Evolutionary conservation across 345 rosid genomes (phyloP), one percentile per base, ranked within the genome.

Genomic region (Citrus reticulata): DNA sequence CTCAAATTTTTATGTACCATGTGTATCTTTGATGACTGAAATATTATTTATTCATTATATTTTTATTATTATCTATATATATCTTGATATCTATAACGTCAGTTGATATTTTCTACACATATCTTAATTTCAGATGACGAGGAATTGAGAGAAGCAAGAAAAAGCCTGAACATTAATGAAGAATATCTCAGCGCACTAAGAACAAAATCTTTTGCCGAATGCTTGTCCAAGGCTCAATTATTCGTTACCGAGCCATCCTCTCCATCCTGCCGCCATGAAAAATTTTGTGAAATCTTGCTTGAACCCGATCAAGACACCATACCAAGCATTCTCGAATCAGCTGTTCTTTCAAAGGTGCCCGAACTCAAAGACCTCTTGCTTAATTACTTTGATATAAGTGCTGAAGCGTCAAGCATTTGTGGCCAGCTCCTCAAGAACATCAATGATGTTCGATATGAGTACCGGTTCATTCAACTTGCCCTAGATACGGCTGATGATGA

Each of bases 351-450:
- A 3, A 78, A 74, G 37, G 29, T 59, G 9, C 86, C 87, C 17
- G 79, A 86, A 22, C 85, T 86, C 40, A 86, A 83, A 73, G 49
- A 2, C 74, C 80, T 84, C 3, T 54, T 86, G 55, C 75, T 79
- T 17, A 69, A 79, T 74, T 88, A 84, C 82, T 88, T 86, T 25
- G 85, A 88, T 32, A 57, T 81, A 35, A 86, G 83, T 54, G 88
- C 89, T 0, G 89, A 84, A 51, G 89, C 91, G 51, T 88, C 88
- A 19, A 83, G 42, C n/a, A 68, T 86, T 9, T 88, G 89, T 57
- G 77, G 55, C 61, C 80, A 79, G 19, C 84, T 88, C 27, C 85
- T 86, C 20, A 77, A 49, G 10, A 79, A 75, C 60, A 78, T 84
- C 25, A 70, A 64, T 40, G 84, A 81, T 62, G 81, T 79, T 68